Evolutionary conservation across 2,329 filamentous ascomycete species (phyloP).

Genomic region (Botrytis fabae): DNA sequence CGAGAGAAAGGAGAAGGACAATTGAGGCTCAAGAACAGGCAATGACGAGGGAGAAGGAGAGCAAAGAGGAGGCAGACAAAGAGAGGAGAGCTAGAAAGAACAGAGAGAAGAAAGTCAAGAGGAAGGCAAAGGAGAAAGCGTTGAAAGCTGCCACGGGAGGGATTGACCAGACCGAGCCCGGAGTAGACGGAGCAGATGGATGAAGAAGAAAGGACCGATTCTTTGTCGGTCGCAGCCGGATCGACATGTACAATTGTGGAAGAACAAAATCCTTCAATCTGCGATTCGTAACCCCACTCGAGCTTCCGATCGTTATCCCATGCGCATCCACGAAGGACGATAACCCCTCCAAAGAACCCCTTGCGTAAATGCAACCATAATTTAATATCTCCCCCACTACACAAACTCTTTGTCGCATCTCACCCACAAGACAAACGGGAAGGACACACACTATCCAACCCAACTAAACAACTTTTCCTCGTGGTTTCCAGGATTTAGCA

Average conservation of each 20-base stretch:
- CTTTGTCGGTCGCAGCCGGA: slow-evolving; percentile 14
- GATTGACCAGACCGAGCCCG: neutral
- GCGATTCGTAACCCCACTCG: slow-evolving; percentile 9
- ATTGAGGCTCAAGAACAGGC: slow-evolving; percentile 42
- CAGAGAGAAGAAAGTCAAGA: slow-evolving; percentile 59
- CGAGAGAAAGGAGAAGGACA: slow-evolving; percentile 47
- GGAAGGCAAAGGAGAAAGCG: slow-evolving; percentile 57
- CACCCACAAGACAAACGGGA: slow-evolving; percentile 20
- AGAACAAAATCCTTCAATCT: slow-evolving; percentile 18
- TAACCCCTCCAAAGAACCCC: neutral
- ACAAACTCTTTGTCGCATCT: neutral
- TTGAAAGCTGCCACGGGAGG: slow-evolving; percentile 45
- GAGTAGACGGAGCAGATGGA: slow-evolving; percentile 18
- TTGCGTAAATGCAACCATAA: slow-evolving; percentile 19
- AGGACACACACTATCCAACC: slow-evolving; percentile 16
- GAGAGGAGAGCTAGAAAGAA: slow-evolving; percentile 65
- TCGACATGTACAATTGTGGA: slow-evolving; percentile 17
- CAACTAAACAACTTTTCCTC: slow-evolving; percentile 18
- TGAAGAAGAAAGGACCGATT: slow-evolving; percentile 9
- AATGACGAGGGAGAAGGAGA: slow-evolving; percentile 44
- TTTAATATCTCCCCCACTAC: slow-evolving; percentile 1
- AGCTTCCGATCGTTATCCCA: slow-evolving; percentile 5
- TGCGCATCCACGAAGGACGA: slow-evolving; percentile 17
- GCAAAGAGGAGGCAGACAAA: slow-evolving; percentile 57
- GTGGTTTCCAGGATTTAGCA: slow-evolving; percentile 20